phyloP scores from a whole-genome alignment of 495 filamentous ascomycete genomes.

The Talaromyces nanjingensis region DNA sequence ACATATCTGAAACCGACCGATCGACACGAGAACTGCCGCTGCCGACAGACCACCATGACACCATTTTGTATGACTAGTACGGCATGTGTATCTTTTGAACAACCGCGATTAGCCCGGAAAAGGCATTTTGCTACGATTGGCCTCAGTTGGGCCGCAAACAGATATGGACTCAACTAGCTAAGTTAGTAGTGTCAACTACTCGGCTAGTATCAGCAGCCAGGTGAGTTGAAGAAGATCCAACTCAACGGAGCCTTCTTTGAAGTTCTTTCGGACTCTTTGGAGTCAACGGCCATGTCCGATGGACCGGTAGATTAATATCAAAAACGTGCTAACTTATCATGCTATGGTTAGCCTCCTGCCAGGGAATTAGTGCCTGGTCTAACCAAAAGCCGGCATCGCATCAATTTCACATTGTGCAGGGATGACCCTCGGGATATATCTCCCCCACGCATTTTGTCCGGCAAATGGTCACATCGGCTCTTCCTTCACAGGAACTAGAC shows the following conservation, averaged over 20 bases:
- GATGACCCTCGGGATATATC: not conserved
- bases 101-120: not conserved
- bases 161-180: not conserved
- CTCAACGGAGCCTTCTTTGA: not conserved
- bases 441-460: not conserved
- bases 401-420: not conserved
- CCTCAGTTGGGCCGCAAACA: not conserved
- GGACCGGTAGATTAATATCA: not conserved
- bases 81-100: not conserved
- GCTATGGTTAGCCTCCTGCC: not conserved
- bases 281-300: not conserved
- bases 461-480: not conserved
- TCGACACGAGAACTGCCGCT: not conserved
- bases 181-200: not conserved
- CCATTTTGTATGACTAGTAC: too few relatives aligned
- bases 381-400: not conserved
- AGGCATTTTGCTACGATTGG: not conserved
- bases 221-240: not conserved
- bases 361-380: not conserved
- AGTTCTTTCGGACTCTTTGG: not conserved
- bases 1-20: constrained; percentile 2
- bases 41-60: not conserved
- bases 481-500: not conserved
- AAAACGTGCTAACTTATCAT: not conserved
- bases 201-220: not conserved